phyloP scores from a whole-genome alignment of 192 early-diverging fungal species.

The Backusella liffmaniae region DNA sequence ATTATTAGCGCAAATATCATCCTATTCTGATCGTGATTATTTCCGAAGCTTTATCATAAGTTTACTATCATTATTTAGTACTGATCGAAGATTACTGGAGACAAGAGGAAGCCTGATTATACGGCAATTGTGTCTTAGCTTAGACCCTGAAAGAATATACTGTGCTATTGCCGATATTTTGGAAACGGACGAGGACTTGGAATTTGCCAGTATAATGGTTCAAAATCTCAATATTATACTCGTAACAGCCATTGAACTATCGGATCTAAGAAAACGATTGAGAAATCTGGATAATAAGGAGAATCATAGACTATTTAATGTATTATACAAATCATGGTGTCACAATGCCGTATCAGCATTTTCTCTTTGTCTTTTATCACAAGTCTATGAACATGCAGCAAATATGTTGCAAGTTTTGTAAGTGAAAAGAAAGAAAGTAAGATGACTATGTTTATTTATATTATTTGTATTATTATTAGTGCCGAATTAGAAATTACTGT shows the following conservation, averaged over 20 bases:
- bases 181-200: conserved; percentile 84
- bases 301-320: conserved; percentile 73
- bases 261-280: conserved; percentile 75
- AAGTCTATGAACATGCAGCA: conserved; percentile 91
- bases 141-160: conserved; percentile 92
- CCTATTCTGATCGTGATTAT: conserved; percentile 82
- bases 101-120: conserved; percentile 90
- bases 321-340: conserved; percentile 93
- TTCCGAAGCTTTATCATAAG: conserved; percentile 88
- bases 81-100: conserved; percentile 86
- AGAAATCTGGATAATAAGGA: conserved; percentile 73
- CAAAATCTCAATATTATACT: conserved; percentile 97
- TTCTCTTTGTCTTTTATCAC: conserved; percentile 92
- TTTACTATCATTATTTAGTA: conserved; percentile 86
- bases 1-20: conserved; percentile 93
- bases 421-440: conserved; percentile 7
- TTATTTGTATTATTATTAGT: conserved; percentile 29
- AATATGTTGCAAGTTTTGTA: conserved; percentile 81
- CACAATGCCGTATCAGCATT: conserved; percentile 95
- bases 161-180: conserved; percentile 84
- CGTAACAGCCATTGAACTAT: conserved; percentile 91
- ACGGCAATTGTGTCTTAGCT: conserved; percentile 85
- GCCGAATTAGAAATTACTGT: conserved; percentile 95
- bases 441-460: neutral
- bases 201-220: conserved; percentile 97